These are phyloP conservation scores for Purpureocillium lavendulum DNA, from an alignment of 2,329 filamentous ascomycete species.

Conservation along the genomic window DNA sequence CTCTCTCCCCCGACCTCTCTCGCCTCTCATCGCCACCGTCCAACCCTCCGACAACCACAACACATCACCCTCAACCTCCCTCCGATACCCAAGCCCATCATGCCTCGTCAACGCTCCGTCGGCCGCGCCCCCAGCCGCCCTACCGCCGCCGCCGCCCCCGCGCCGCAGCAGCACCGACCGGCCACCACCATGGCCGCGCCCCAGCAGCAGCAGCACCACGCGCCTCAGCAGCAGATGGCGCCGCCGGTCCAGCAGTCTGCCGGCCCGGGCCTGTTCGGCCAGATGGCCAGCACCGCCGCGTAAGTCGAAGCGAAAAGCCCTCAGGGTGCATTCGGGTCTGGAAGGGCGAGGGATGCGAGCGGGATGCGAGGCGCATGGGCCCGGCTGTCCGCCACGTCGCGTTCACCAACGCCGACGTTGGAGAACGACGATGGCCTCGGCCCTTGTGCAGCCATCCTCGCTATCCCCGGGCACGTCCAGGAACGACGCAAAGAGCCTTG, in stretches of 20 bases:
- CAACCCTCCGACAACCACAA: conserved; percentile 1
- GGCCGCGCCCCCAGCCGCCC: conserved; percentile 60
- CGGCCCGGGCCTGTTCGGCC: conserved; percentile 81
- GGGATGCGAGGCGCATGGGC: too few relatives aligned
- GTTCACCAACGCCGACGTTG: too few relatives aligned
- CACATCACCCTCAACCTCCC: conserved; percentile 4
- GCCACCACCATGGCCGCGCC: conserved; percentile 58
- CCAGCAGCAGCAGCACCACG: conserved; percentile 32
- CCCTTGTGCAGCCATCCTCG: too few relatives aligned
- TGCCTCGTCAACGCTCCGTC: conserved; percentile 72
- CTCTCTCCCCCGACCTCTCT: too few relatives aligned
- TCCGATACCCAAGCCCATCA: conserved; percentile 30
- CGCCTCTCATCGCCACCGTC: background rate
- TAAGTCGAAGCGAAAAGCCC: too few relatives aligned
- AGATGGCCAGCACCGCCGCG: conserved; percentile 98
- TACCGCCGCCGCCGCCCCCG: conserved; percentile 49
- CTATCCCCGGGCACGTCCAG: background rate
- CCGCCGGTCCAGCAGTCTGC: conserved; percentile 43
- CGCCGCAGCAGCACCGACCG: conserved; percentile 58
- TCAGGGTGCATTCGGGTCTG: too few relatives aligned
- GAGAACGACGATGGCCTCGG: too few relatives aligned
- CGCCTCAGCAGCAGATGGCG: conserved; percentile 41
- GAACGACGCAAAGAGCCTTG: background rate
- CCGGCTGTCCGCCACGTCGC: too few relatives aligned
- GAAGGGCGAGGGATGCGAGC: too few relatives aligned